Evolutionary conservation across 805 yeast genomes (phyloP).

Genomic region (Wickerhamiella qilinensis): DNA sequence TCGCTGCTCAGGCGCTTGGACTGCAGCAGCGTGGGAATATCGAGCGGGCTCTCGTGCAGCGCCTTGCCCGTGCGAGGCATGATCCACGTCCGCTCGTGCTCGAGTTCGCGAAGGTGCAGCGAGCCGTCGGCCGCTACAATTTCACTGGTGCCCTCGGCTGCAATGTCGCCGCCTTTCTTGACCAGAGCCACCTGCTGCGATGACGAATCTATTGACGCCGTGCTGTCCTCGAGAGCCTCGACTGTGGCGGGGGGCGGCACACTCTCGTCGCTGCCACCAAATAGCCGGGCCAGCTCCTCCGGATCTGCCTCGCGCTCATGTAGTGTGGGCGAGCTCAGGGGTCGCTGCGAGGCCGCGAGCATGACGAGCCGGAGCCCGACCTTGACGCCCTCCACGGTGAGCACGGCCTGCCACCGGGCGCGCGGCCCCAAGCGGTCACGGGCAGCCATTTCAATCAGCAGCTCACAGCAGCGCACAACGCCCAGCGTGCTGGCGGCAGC

Average conservation of each 20-base stretch:
- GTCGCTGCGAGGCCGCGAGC: slow-evolving; percentile 17
- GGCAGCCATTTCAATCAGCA: slow-evolving; percentile 24
- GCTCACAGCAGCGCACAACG: slow-evolving; percentile 21
- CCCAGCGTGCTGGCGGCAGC: slow-evolving; percentile 18
- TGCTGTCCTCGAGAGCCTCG: not conserved
- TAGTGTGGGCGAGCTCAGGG: slow-evolving; percentile 18
- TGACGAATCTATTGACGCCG: not conserved
- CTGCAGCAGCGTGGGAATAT: slow-evolving; percentile 14
- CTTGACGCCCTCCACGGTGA: slow-evolving; percentile 19
- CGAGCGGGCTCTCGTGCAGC: slow-evolving; percentile 11
- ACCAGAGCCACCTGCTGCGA: not conserved
- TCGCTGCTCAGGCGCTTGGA: slow-evolving; percentile 19
- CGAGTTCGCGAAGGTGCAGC: slow-evolving; percentile 1
- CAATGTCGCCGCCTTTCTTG: no score
- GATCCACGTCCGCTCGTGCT: slow-evolving; percentile 1
- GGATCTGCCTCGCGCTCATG: slow-evolving; percentile 25
- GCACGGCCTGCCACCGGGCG: slow-evolving; percentile 18
- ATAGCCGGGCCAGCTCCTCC: slow-evolving; percentile 10
- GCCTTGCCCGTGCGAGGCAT: slow-evolving; percentile 17
- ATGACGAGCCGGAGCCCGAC: slow-evolving; percentile 20
- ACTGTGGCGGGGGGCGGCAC: not conserved
- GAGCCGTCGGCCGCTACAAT: not conserved
- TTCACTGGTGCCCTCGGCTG: not conserved
- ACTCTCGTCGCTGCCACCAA: not conserved
- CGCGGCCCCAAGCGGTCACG: slow-evolving; percentile 14